Conservation (phyloP, 768 basidiomycete genomes). For the Albatrellus ellisii region DNA sequence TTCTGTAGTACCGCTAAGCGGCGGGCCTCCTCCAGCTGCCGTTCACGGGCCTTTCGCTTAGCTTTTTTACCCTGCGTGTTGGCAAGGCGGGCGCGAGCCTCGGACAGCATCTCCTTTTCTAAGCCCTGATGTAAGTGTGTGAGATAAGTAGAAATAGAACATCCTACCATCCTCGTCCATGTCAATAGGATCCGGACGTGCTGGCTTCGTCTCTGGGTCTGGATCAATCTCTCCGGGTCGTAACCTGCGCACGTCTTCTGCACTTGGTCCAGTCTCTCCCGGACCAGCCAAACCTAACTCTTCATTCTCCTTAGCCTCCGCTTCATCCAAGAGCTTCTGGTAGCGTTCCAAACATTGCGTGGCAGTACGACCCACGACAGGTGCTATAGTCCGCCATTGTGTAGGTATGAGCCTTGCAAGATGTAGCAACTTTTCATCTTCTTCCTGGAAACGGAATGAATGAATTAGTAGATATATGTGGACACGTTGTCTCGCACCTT, state of each 20-base stretch:
- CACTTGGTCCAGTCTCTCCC: slow-evolving; percentile 69
- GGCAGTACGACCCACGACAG: slow-evolving; percentile 94
- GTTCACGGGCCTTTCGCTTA: slow-evolving; percentile 95
- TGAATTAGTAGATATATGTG: not conserved
- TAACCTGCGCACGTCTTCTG: slow-evolving; percentile 83
- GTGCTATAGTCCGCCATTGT: slow-evolving; percentile 98
- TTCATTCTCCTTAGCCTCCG: slow-evolving; percentile 92
- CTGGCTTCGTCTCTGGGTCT: slow-evolving; percentile 97
- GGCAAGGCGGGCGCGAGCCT: slow-evolving; percentile 93
- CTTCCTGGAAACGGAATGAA: slow-evolving; percentile 39
- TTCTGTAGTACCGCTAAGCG: slow-evolving; percentile 92
- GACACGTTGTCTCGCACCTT: slow-evolving; percentile 40
- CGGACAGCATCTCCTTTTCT: slow-evolving; percentile 99
- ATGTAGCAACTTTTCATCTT: slow-evolving; percentile 97
- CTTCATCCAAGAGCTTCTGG: slow-evolving; percentile 95
- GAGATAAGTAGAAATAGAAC: not conserved
- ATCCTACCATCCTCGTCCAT: slow-evolving; percentile 96
- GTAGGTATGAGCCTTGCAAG: slow-evolving; percentile 99
- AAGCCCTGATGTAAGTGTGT: slow-evolving; percentile 8
- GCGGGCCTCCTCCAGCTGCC: slow-evolving; percentile 92
- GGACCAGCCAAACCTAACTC: slow-evolving; percentile 87
- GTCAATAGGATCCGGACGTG: slow-evolving; percentile 96
- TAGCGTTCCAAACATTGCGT: slow-evolving; percentile 97
- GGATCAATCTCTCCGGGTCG: slow-evolving; percentile 97
- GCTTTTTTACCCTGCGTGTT: slow-evolving; percentile 99